phyloP scores from a whole-genome alignment of 1,139 yeast genomes.

The Candida mesenterica region DNA sequence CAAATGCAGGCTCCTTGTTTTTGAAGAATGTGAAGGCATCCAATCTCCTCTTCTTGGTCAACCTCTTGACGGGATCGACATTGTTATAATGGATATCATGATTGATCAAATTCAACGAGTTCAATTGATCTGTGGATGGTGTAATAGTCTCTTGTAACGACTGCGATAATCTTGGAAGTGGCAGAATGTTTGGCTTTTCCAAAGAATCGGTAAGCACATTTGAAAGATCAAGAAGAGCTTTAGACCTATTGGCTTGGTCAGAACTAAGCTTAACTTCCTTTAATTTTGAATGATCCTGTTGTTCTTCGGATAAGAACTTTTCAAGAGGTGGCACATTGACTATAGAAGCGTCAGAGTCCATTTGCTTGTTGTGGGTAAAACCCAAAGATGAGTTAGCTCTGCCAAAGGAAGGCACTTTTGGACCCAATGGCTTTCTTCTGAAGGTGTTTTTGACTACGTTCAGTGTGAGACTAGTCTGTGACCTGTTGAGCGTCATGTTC shows the following conservation, averaged over 20 bases:
- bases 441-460: no score
- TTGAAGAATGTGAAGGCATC: background rate
- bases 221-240: background rate
- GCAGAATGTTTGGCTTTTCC: constrained; percentile 5
- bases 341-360: no score
- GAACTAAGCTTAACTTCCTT: background rate
- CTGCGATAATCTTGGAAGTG: constrained; percentile 6
- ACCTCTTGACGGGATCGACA: constrained; percentile 36
- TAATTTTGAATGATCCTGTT: background rate
- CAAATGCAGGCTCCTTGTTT: constrained; percentile 12
- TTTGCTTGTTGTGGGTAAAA: constrained; percentile 17
- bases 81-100: constrained; percentile 19
- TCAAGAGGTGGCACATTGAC: background rate
- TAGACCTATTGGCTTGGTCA: background rate
- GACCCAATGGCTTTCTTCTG: constrained; percentile 15
- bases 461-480: constrained; percentile 27
- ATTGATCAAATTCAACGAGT: constrained; percentile 5
- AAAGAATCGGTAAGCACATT: constrained; percentile 6
- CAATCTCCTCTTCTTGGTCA: background rate
- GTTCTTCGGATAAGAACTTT: background rate
- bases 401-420: constrained; percentile 26
- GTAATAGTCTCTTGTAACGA: constrained; percentile 5
- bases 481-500: constrained; percentile 34
- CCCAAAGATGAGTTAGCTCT: constrained; percentile 44
- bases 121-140: constrained; percentile 4